phyloP scores from a whole-genome alignment of 2,329 filamentous ascomycete genomes.

The Xylaria sp. region DNA sequence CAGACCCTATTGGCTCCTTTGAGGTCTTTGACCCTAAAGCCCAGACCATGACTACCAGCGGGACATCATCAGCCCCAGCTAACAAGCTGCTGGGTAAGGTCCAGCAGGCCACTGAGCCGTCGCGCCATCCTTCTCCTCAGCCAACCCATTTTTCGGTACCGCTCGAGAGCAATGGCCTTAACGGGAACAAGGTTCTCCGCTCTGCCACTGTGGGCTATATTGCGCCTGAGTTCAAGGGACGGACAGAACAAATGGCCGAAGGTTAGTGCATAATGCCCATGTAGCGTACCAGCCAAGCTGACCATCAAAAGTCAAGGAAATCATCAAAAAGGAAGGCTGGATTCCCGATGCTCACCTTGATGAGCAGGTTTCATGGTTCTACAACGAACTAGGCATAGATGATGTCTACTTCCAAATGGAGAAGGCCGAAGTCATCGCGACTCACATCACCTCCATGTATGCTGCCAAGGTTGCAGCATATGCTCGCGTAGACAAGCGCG shows the following conservation, averaged over 20 bases:
- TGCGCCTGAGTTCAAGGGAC: conserved; percentile 91
- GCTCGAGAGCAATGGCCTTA: conserved; percentile 52
- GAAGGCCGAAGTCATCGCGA: conserved; percentile 81
- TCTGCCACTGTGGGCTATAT: conserved; percentile 94
- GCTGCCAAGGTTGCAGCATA: conserved; percentile 95
- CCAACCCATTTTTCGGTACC: conserved; percentile 83
- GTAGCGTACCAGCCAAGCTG: conserved; percentile 10
- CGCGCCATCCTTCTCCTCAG: conserved; percentile 79
- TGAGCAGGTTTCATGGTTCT: conserved; percentile 92
- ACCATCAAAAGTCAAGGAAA: conserved; percentile 68
- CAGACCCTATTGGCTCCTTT: conserved; percentile 42
- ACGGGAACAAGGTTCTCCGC: conserved; percentile 75
- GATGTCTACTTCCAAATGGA: conserved; percentile 98
- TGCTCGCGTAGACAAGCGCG: conserved; percentile 87
- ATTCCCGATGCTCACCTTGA: conserved; percentile 83
- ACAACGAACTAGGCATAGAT: conserved; percentile 95
- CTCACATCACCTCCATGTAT: conserved; percentile 93
- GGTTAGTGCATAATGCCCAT: conserved; percentile 50
- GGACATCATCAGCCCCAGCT: conserved; percentile 39
- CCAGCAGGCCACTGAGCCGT: conserved; percentile 44
- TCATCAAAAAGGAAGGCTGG: conserved; percentile 79
- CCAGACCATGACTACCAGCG: conserved; percentile 39
- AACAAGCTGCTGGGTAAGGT: conserved; percentile 48
- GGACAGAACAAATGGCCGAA: conserved; percentile 84
- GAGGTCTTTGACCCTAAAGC: conserved; percentile 18